Conservation (phyloP, 108 stramenopile genomes). For the Nitzschia putrida region DNA sequence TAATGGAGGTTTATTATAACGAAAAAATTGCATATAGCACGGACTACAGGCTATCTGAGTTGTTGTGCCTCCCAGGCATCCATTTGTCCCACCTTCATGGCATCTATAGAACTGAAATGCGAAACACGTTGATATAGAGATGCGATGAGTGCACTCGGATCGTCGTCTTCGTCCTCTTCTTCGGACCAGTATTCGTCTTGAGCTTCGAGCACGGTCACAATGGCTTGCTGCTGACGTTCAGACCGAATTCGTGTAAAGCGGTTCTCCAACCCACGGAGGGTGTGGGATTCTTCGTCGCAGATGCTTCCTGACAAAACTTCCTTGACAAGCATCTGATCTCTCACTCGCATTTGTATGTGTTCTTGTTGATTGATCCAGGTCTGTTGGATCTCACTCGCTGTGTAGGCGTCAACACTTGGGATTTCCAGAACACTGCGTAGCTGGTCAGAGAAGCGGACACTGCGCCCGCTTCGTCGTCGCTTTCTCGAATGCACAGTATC, state of each 20-base stretch:
- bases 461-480: no score
- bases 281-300: not conserved
- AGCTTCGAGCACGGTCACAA: conserved; percentile 8
- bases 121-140: not conserved
- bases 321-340: not conserved
- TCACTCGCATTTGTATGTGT: not conserved
- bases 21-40: no score
- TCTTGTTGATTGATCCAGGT: conserved; percentile 10
- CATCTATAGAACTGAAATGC: not conserved
- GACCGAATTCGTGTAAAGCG: not conserved
- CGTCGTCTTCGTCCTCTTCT: not conserved
- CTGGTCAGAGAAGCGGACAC: no score
- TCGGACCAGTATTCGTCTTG: conserved; percentile 11
- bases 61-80: conserved; percentile 1
- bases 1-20: no score
- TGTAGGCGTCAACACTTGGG: not conserved
- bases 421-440: no score
- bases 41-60: no score
- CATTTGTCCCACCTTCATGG: not conserved
- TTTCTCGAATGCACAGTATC: no score
- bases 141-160: not conserved
- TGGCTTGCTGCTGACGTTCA: not conserved
- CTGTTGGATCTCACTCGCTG: not conserved
- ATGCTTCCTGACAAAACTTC: not conserved
- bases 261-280: conserved; percentile 9